Conservation (phyloP, 331 rosid genomes). For the Malus hybrid region DNA sequence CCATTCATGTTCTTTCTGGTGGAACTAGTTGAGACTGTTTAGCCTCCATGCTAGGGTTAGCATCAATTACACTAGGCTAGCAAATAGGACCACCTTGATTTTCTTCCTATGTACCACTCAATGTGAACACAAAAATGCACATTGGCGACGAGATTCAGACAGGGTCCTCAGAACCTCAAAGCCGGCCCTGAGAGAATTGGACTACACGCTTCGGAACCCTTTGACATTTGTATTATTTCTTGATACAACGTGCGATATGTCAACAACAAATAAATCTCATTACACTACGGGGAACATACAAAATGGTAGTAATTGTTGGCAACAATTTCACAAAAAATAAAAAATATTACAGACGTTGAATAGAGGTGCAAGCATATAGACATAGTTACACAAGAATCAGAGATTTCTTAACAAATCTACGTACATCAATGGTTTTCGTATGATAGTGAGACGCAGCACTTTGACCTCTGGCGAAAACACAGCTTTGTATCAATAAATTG, state of each 20-base stretch:
- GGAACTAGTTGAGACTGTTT: background rate
- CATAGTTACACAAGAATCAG: slow-evolving; percentile 19
- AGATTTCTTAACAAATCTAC: slow-evolving; percentile 23
- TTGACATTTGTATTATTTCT: background rate
- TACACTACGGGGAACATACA: background rate
- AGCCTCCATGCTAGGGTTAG: background rate
- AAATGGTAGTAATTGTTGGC: slow-evolving; percentile 11
- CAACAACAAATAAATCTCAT: background rate
- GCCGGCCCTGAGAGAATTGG: background rate
- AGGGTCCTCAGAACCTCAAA: background rate
- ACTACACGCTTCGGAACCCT: background rate
- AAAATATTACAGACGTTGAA: background rate
- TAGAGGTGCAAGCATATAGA: slow-evolving; percentile 23
- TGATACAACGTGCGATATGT: background rate
- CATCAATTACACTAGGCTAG: background rate
- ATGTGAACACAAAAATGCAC: background rate
- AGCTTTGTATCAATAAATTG: slow-evolving; percentile 7
- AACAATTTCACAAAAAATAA: slow-evolving; percentile 15
- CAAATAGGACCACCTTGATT: background rate
- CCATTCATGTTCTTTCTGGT: background rate
- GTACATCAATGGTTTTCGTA: slow-evolving; percentile 15
- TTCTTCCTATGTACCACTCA: background rate
- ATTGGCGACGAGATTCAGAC: background rate
- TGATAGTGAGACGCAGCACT: background rate
- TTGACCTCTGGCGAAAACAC: background rate